These are phyloP conservation scores for Inga oerstediana DNA, from an alignment of 306 rosid genomes.

Conservation along the genomic window DNA sequence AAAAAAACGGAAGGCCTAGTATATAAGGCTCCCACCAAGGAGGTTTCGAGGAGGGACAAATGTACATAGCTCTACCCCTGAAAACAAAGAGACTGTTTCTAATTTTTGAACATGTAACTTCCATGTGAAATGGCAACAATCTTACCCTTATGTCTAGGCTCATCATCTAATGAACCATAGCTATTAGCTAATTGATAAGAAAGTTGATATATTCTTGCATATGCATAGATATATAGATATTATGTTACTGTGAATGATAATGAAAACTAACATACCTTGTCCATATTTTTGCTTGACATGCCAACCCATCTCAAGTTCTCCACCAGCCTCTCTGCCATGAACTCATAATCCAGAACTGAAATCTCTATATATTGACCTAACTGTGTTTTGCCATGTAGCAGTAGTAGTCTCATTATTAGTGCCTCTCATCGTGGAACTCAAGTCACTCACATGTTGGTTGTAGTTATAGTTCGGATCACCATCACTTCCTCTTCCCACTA, in stretches of 20 bases:
- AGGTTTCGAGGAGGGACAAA: too few relatives aligned
- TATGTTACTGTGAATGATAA: background rate
- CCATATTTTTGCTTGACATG: constrained; percentile 63
- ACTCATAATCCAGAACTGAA: constrained; percentile 55
- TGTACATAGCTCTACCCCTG: too few relatives aligned
- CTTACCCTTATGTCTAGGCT: too few relatives aligned
- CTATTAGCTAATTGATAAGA: too few relatives aligned
- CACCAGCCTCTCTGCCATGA: constrained; percentile 47
- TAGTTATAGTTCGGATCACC: constrained; percentile 1
- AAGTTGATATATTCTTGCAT: background rate
- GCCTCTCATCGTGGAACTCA: constrained; percentile 42
- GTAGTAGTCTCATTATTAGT: constrained; percentile 28
- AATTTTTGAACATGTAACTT: too few relatives aligned
- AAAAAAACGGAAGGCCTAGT: too few relatives aligned
- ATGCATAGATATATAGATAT: background rate
- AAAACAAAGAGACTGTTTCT: too few relatives aligned
- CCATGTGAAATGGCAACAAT: too few relatives aligned
- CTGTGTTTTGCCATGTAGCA: constrained; percentile 49
- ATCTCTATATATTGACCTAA: constrained; percentile 48
- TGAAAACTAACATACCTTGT: constrained; percentile 54
- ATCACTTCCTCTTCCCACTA: constrained; percentile 45
- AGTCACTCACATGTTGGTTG: constrained; percentile 39
- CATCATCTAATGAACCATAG: too few relatives aligned
- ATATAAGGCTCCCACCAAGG: fast-evolving
- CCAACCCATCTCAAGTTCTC: constrained; percentile 96